phyloP scores from a whole-genome alignment of 2,329 filamentous ascomycete genomes.

The Gnomoniopsis smithogilvyi region DNA sequence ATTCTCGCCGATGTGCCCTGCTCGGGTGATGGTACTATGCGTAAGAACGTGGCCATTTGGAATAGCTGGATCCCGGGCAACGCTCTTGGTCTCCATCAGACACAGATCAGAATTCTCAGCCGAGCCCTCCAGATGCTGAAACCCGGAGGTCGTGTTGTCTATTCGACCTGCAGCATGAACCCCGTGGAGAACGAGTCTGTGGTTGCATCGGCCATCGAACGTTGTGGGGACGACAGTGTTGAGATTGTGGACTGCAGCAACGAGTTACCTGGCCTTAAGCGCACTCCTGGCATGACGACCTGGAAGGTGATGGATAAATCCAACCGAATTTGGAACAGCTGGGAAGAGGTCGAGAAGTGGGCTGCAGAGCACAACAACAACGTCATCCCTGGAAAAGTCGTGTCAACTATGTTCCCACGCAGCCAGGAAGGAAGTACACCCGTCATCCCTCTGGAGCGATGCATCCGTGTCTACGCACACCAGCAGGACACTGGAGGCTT shows the following conservation, averaged over 20 bases:
- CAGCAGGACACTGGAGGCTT: conserved; percentile 95
- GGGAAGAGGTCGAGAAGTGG: conserved; percentile 74
- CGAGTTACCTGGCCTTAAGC: conserved; percentile 71
- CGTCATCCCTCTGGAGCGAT: conserved; percentile 77
- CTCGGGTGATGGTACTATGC: conserved; percentile 87
- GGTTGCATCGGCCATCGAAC: conserved; percentile 79
- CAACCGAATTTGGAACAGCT: conserved; percentile 74
- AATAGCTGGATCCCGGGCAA: conserved; percentile 90
- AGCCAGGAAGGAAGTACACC: conserved; percentile 51
- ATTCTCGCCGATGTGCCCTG: conserved; percentile 96
- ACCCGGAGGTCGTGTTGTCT: conserved; percentile 89
- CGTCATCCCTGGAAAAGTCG: conserved; percentile 62
- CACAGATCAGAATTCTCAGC: conserved; percentile 85
- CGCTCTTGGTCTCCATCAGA: conserved; percentile 80
- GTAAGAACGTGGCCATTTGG: conserved; percentile 94
- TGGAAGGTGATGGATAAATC: conserved; percentile 94
- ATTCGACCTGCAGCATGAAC: conserved; percentile 99
- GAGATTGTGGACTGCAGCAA: conserved; percentile 80
- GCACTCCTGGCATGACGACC: conserved; percentile 69
- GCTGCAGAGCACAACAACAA: conserved; percentile 54
- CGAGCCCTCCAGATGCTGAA: conserved; percentile 95
- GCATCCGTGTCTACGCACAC: conserved; percentile 93
- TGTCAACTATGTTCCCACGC: conserved; percentile 79
- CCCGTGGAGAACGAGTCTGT: conserved; percentile 96
- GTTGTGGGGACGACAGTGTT: conserved; percentile 79